Evolutionary conservation across 2,329 filamentous ascomycete genomes (phyloP).

Genomic region (Trichophyton mentagrophytes): DNA sequence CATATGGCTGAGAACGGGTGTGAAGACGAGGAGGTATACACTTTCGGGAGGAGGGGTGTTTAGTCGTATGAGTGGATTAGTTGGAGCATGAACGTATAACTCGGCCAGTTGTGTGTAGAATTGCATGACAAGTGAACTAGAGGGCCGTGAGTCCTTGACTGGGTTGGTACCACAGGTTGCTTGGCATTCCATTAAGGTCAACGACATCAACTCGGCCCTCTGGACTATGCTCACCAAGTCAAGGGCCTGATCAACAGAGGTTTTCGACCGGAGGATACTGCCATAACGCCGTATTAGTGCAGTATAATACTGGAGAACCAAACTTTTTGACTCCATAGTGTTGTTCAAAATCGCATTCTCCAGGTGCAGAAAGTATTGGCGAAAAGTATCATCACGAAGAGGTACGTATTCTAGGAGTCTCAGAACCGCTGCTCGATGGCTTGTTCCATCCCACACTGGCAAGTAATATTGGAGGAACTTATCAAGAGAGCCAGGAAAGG

Average conservation of each 20-base stretch:
- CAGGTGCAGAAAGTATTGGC: conserved; percentile 25
- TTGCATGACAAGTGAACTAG: conserved; percentile 46
- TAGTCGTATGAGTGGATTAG: conserved; percentile 49
- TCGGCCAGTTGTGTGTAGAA: conserved; percentile 55
- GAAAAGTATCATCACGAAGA: conserved; percentile 24
- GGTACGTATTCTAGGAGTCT: conserved; percentile 24
- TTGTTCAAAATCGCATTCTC: conserved; percentile 31
- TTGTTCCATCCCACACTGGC: conserved; percentile 48
- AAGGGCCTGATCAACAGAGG: conserved; percentile 5
- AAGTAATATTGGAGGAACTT: conserved; percentile 40
- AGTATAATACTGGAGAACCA: conserved; percentile 56
- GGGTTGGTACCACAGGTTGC: conserved; percentile 13
- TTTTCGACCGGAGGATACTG: conserved; percentile 22
- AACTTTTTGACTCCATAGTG: conserved; percentile 40
- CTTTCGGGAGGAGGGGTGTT: conserved; percentile 54
- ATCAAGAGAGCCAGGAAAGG: conserved; percentile 22
- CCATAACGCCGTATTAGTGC: conserved; percentile 48
- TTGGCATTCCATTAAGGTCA: conserved; percentile 46
- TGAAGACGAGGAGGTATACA: conserved; percentile 60
- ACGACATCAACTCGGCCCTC: conserved; percentile 42
- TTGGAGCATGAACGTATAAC: conserved; percentile 41
- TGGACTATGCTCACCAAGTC: conserved; percentile 34
- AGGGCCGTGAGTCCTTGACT: conserved; percentile 12
- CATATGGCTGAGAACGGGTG: conserved; percentile 47
- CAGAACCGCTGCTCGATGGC: conserved; percentile 36